Conservation (phyloP, 1,284 basidiomycete species). For the Tilletia caries region DNA sequence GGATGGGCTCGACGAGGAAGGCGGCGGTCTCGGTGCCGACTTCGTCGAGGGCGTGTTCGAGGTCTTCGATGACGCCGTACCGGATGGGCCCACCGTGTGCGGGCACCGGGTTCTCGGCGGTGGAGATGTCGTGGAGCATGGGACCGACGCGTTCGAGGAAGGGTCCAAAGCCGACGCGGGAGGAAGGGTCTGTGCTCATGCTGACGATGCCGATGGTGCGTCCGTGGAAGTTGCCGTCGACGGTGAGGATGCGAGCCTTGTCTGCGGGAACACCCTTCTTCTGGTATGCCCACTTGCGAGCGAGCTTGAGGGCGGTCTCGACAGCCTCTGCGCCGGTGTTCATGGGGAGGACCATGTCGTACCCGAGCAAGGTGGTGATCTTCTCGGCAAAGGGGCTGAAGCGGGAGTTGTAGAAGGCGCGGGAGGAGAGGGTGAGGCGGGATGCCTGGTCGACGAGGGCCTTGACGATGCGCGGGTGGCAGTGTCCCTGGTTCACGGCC, state of each 20-base stretch:
- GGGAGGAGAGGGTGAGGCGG: conserved; percentile 85
- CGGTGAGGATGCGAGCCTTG: conserved; percentile 82
- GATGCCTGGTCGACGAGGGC: conserved; percentile 81
- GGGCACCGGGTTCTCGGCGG: neutral
- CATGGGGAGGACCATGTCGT: conserved; percentile 90
- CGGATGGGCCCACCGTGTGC: conserved; percentile 29
- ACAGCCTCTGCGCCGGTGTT: conserved; percentile 98
- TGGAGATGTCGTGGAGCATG: conserved; percentile 37
- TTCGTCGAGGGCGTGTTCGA: conserved; percentile 75
- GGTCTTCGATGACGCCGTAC: conserved; percentile 61
- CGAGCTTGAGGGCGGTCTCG: conserved; percentile 69
- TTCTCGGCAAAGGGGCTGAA: conserved; percentile 85
- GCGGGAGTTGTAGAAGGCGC: conserved; percentile 91
- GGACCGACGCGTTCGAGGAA: conserved; percentile 84
- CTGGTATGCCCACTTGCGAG: conserved; percentile 53
- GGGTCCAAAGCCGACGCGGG: conserved; percentile 81
- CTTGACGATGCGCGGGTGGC: conserved; percentile 82
- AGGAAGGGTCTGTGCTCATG: conserved; percentile 95
- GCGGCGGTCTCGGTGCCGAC: conserved; percentile 83
- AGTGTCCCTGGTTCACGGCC: conserved; percentile 80
- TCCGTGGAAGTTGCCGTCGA: conserved; percentile 91
- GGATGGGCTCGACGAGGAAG: conserved; percentile 94
- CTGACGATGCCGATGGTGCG: conserved; percentile 83
- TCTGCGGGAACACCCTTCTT: conserved; percentile 78
- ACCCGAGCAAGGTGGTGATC: conserved; percentile 67